Evolutionary conservation across 1,284 basidiomycete genomes (phyloP), one percentile per base, ranked within the genome.

Genomic region (Malassezia arunalokei): DNA sequence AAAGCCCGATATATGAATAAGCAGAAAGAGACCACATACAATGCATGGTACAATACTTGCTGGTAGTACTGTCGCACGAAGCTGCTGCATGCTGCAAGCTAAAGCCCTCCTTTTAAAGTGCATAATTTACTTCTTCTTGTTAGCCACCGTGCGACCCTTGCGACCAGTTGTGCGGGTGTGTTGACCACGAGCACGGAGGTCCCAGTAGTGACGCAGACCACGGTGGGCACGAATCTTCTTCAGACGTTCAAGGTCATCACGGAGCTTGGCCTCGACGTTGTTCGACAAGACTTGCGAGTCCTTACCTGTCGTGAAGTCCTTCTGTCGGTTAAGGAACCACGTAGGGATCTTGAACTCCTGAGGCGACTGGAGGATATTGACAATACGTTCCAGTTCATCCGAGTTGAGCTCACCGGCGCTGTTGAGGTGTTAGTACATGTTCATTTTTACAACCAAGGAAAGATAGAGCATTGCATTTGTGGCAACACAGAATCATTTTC

Each of bases 221-320:
- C 94, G 84, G 78, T 99, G 94, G 52, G 90, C 87, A 68, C 91
- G 84, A 76, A 99, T 99, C 82, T 98, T 98, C 86, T 98, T 98
- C 77, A 98, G 78, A 62, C 94, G 82, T 80, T 98, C 94, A 57
- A 98, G 80, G 76, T 99, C 94, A 54, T 98, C 94, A 79, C 94
- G 89, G 65, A 96, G 80, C 79, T 96, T 96, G 64, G 90, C 92
- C 81, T 98, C 94, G 62, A 99, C 87, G 71, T 82, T 83, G 80
- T 98, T 98, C 63, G 94, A 96, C 54, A 99, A 79, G 60, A 95
- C 84, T 78, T 99, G 94, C 54, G 81, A 83, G 80, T 91, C 84
- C 80, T 96, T 98, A 75, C 94, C 94, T 71, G 96, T 91, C 64
- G 87, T 82, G 58, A 96, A 90, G 76, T 99, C 92, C 76, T 88